Conservation (phyloP, 495 filamentous ascomycete genomes). For the Penicillium arizonense region DNA sequence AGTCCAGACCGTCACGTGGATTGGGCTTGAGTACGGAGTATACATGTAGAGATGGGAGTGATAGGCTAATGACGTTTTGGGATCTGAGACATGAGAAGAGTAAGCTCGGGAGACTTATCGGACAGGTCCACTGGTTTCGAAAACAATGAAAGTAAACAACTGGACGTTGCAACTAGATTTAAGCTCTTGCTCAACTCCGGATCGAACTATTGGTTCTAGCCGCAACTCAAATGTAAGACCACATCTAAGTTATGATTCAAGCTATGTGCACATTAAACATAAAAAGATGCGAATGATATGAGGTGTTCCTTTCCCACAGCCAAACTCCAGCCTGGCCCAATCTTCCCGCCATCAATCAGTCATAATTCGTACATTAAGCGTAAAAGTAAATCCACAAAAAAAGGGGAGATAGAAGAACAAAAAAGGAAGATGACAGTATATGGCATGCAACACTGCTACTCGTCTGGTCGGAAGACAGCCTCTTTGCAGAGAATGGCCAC, state of each 20-base stretch:
- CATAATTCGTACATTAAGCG: slow-evolving; percentile 12
- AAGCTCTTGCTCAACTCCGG: too few relatives aligned
- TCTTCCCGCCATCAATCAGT: slow-evolving; percentile 2
- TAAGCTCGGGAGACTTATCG: background rate
- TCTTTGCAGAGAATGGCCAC: slow-evolving; percentile 82
- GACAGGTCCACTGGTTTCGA: background rate
- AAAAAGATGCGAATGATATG: slow-evolving; percentile 1
- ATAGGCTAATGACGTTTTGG: background rate
- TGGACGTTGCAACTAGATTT: too few relatives aligned
- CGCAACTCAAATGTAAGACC: too few relatives aligned
- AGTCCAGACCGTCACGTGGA: slow-evolving; percentile 27
- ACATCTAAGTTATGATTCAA: background rate
- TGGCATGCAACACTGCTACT: slow-evolving; percentile 10
- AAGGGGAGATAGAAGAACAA: background rate
- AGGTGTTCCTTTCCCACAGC: slow-evolving; percentile 5
- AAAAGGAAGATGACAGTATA: background rate
- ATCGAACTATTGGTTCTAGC: too few relatives aligned
- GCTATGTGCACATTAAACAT: slow-evolving; percentile 9
- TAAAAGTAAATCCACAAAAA: slow-evolving; percentile 8
- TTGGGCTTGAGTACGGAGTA: background rate
- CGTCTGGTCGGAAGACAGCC: slow-evolving; percentile 59
- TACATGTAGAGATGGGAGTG: background rate
- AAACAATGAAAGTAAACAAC: too few relatives aligned
- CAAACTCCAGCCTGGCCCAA: slow-evolving; percentile 12
- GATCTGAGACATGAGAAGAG: background rate